Evolutionary conservation across 2,329 filamentous ascomycete species (phyloP).

Genomic region (Diaporthe amygdali): DNA sequence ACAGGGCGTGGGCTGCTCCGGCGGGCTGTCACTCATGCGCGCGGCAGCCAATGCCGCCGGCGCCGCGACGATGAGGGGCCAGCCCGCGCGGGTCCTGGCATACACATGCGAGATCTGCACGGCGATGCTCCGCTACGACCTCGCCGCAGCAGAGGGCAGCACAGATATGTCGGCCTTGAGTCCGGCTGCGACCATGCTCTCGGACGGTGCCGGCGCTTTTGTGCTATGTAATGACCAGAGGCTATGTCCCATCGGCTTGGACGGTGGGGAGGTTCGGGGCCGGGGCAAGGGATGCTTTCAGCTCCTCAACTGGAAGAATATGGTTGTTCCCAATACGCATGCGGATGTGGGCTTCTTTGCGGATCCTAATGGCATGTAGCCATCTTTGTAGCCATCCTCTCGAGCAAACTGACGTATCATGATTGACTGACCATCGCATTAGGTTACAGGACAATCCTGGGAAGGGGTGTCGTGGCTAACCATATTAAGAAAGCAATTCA

Average conservation of each 20-base stretch:
- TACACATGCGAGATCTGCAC: background rate
- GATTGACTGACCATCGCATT: background rate
- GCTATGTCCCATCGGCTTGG: too few relatives aligned
- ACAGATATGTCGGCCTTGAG: background rate
- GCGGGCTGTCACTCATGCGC: background rate
- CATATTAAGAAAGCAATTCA: background rate
- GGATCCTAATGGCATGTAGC: background rate
- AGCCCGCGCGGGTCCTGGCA: background rate
- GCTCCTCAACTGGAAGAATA: background rate
- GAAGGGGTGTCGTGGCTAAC: background rate
- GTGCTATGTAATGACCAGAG: background rate
- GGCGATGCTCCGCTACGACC: background rate
- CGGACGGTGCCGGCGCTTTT: background rate
- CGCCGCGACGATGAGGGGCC: background rate
- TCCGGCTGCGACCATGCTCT: background rate
- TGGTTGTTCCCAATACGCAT: background rate
- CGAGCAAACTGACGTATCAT: background rate
- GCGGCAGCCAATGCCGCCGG: background rate
- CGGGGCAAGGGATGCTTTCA: background rate
- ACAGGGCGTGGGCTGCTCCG: background rate
- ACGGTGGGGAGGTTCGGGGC: background rate
- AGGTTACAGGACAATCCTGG: background rate
- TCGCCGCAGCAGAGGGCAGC: background rate
- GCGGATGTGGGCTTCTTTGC: background rate
- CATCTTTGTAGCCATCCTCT: background rate